Percentiles rank a stretch among this genome's conserved stretches.
Conservation (phyloP, 257 asterid genomes). For the Solanum corneliomulleri region DNA sequence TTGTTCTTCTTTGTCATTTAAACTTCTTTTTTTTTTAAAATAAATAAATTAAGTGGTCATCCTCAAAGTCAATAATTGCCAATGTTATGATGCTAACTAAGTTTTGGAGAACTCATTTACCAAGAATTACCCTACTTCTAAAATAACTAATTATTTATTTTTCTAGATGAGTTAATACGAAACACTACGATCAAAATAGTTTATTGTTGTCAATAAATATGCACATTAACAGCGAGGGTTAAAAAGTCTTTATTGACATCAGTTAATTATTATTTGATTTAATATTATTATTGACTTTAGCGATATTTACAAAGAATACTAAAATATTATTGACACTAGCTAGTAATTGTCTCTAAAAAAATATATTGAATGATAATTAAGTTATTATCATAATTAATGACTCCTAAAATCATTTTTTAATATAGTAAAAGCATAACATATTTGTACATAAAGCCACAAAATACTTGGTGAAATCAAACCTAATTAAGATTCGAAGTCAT, state of each 20-base stretch:
- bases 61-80: neutral
- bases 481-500: neutral
- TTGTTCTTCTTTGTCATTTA: neutral
- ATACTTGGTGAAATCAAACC: neutral
- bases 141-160: no score
- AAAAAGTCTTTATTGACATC: rapidly evolving
- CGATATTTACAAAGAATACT: neutral
- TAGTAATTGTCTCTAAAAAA: neutral
- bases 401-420: neutral
- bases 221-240: neutral
- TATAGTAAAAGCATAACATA: neutral
- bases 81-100: neutral
- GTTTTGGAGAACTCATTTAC: neutral
- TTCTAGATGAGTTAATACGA: neutral
- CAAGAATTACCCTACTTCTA: neutral
- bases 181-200: rapidly evolving
- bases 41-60: neutral
- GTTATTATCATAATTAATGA: no score
- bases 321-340: neutral
- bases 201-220: no score
- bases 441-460: neutral
- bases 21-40: neutral
- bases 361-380: no score
- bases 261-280: no score
- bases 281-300: rapidly evolving